phyloP scores from a whole-genome alignment of 2,329 filamentous ascomycete species.

The Paraconiothyrium brasiliense region DNA sequence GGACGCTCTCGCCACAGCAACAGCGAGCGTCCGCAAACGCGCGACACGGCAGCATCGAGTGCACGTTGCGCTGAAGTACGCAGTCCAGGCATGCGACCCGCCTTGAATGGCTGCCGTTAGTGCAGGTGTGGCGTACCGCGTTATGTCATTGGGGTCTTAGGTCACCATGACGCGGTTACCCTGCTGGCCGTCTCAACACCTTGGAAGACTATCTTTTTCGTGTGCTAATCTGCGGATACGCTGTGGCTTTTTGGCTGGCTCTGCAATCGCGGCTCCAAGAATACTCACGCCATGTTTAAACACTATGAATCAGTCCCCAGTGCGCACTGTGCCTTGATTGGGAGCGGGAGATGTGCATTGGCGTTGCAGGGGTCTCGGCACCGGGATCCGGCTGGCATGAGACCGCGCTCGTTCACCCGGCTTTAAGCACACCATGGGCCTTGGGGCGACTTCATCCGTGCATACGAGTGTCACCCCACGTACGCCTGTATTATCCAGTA shows the following conservation, averaged over 20 bases:
- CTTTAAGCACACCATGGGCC: not conserved
- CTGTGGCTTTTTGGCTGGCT: not conserved
- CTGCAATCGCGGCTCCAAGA: not conserved
- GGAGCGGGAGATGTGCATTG: slow-evolving; percentile 13
- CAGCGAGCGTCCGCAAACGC: not conserved
- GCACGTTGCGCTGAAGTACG: not conserved
- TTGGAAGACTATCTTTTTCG: not conserved
- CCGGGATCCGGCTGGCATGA: not conserved
- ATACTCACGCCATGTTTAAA: not conserved
- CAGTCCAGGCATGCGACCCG: not conserved
- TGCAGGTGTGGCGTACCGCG: not conserved
- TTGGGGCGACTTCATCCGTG: not conserved
- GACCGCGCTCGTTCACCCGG: not conserved
- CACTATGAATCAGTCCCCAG: not conserved
- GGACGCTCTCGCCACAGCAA: no score
- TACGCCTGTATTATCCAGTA: no score
- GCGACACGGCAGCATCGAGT: not conserved
- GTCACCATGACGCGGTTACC: slow-evolving; percentile 17
- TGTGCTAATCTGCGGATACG: not conserved
- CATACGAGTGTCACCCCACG: not conserved
- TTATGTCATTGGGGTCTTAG: slow-evolving; percentile 8
- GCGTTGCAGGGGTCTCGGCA: slow-evolving; percentile 9
- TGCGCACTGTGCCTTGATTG: not conserved
- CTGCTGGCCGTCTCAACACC: not conserved
- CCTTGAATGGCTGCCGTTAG: slow-evolving; percentile 1